A percentile compares a stretch with the other conserved stretches of the same genome.
These are phyloP conservation scores for Pyrus betulifolia DNA, from an alignment of 306 rosid species.

Conservation along the genomic window DNA sequence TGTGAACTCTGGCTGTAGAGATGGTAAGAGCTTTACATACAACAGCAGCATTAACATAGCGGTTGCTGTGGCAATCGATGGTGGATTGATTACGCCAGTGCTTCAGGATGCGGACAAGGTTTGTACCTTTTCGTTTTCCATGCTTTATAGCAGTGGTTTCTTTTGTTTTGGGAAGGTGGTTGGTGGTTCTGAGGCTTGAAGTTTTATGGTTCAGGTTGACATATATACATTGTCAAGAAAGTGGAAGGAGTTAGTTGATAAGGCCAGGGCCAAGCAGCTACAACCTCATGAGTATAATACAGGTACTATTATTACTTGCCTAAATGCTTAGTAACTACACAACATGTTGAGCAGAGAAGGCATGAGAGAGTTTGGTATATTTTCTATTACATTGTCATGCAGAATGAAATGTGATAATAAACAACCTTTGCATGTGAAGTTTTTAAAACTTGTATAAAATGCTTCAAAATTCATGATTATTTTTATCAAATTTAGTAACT, in stretches of 20 bases:
- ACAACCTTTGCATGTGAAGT: background rate
- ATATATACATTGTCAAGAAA: constrained; percentile 86
- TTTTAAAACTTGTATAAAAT: background rate
- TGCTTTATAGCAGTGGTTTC: constrained; percentile 5
- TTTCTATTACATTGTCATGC: background rate
- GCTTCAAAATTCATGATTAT: background rate
- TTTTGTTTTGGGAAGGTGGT: background rate
- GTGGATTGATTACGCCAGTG: constrained; percentile 89
- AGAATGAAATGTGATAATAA: background rate
- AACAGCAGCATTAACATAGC: constrained; percentile 84
- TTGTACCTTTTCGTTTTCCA: background rate
- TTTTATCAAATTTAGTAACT: background rate
- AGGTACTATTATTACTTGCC: constrained; percentile 31
- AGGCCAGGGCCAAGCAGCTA: constrained; percentile 94
- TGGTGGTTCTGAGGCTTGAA: background rate
- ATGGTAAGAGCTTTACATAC: constrained; percentile 90
- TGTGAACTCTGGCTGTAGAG: constrained; percentile 87
- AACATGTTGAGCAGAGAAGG: background rate
- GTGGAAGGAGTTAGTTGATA: constrained; percentile 95
- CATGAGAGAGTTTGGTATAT: background rate
- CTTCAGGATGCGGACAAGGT: constrained; percentile 98
- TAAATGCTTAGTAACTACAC: background rate
- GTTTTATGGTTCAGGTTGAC: constrained; percentile 48
- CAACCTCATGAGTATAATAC: constrained; percentile 85
- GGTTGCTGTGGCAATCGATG: constrained; percentile 87